A percentile compares a stretch with the other conserved stretches of the same genome.
Conservation (phyloP, 768 basidiomycete genomes). For the Leccinum variicolor region DNA sequence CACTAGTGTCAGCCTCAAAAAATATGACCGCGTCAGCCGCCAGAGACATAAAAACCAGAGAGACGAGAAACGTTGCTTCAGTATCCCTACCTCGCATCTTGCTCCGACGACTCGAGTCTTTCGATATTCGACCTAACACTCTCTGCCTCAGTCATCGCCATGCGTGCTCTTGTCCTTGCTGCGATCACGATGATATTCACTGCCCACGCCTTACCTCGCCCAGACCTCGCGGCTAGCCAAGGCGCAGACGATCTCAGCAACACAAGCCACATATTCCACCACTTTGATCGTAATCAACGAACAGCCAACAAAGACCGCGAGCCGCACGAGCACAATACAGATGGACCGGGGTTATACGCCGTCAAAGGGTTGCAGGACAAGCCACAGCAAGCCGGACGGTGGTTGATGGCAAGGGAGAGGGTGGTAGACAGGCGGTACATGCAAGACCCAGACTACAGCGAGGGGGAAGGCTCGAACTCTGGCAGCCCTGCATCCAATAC, state of each 20-base stretch:
- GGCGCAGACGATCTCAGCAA: constrained; percentile 16
- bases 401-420: not conserved
- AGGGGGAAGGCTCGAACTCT: constrained; percentile 6
- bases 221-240: constrained; percentile 18
- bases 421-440: constrained; percentile 17
- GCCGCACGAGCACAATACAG: not conserved
- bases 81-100: not conserved
- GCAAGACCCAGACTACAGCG: constrained; percentile 27
- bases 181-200: constrained; percentile 22
- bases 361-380: not conserved
- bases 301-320: constrained; percentile 18
- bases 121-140: constrained; percentile 7
- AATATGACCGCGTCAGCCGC: constrained; percentile 20
- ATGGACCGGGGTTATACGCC: not conserved
- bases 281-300: constrained; percentile 28
- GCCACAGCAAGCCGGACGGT: not conserved
- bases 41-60: constrained; percentile 15
- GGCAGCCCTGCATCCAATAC: constrained; percentile 9
- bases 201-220: constrained; percentile 22
- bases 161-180: constrained; percentile 23
- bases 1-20: constrained; percentile 16
- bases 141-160: constrained; percentile 20
- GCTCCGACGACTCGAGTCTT: not conserved
- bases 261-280: constrained; percentile 25
- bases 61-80: not conserved